phyloP scores from a whole-genome alignment of 352 stramenopile genomes.

The Globisporangium rhizosaccharum region DNA sequence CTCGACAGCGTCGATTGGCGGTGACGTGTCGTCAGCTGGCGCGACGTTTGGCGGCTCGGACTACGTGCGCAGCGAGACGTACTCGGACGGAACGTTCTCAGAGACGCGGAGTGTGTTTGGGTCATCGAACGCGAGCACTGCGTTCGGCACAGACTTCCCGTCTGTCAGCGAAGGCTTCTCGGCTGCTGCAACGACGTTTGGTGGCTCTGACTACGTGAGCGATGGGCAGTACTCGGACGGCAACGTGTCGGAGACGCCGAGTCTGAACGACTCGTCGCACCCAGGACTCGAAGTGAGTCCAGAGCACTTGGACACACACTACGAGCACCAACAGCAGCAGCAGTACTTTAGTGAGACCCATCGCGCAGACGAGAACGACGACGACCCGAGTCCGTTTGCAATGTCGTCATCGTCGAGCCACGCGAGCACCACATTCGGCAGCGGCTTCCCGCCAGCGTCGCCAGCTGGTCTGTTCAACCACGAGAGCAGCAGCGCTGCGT shows the following conservation, averaged over 20 bases:
- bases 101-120: slow-evolving; percentile 69
- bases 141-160: slow-evolving; percentile 68
- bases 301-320: slow-evolving; percentile 21
- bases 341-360: slow-evolving; percentile 28
- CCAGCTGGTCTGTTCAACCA: slow-evolving; percentile 19
- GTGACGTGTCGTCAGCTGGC: slow-evolving; percentile 56
- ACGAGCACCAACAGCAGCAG: slow-evolving; percentile 16
- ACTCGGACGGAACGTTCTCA: slow-evolving; percentile 61
- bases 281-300: slow-evolving; percentile 31
- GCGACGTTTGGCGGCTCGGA: slow-evolving; percentile 76
- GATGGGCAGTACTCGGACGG: slow-evolving; percentile 53
- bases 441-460: slow-evolving; percentile 10
- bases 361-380: slow-evolving; percentile 8
- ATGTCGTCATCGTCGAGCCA: slow-evolving; percentile 13
- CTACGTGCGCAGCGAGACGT: slow-evolving; percentile 52
- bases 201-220: slow-evolving; percentile 51
- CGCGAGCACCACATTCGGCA: slow-evolving; percentile 22
- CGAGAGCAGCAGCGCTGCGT: slow-evolving; percentile 10
- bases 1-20: slow-evolving; percentile 60
- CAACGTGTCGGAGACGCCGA: slow-evolving; percentile 51
- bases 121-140: slow-evolving; percentile 70
- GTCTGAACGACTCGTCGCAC: slow-evolving; percentile 40
- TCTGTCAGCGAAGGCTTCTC: slow-evolving; percentile 73
- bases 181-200: slow-evolving; percentile 51
- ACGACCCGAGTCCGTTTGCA: slow-evolving; percentile 20